phyloP scores from a whole-genome alignment of 225 moss, liverwort and hornwort species.

The Polytrichum commune region DNA sequence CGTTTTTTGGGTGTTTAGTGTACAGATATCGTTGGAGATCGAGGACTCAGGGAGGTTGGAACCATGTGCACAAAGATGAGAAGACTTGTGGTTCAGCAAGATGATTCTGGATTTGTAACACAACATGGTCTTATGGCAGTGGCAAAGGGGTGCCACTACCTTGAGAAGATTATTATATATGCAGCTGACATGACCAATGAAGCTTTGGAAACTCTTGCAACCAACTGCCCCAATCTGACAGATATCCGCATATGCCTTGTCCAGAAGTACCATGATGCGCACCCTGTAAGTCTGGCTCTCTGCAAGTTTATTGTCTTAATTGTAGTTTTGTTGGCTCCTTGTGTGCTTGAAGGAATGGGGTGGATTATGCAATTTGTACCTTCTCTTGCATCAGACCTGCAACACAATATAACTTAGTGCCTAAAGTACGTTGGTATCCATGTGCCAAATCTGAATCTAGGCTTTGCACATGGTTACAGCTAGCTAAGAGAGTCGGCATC shows the following conservation, averaged over 20 bases:
- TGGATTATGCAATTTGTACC: background rate
- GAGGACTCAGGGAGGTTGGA: slow-evolving; percentile 50
- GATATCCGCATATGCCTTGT: slow-evolving; percentile 63
- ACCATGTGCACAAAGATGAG: slow-evolving; percentile 33
- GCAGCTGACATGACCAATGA: slow-evolving; percentile 60
- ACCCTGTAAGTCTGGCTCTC: slow-evolving; percentile 35
- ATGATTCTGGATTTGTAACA: slow-evolving; percentile 51
- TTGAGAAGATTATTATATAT: slow-evolving; percentile 57
- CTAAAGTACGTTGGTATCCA: background rate
- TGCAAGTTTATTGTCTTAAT: too few species aligned
- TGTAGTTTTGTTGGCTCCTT: too few species aligned
- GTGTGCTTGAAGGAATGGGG: background rate
- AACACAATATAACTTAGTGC: background rate
- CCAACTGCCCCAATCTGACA: slow-evolving; percentile 37
- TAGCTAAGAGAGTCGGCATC: background rate
- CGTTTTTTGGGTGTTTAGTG: slow-evolving; percentile 27
- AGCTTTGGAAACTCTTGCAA: slow-evolving; percentile 49
- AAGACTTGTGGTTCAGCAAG: slow-evolving; percentile 52
- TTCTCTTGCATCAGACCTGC: too few species aligned
- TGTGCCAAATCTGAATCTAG: too few species aligned
- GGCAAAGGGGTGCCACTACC: slow-evolving; percentile 46
- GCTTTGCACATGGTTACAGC: background rate
- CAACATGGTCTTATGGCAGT: slow-evolving; percentile 52
- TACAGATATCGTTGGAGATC: slow-evolving; percentile 55
- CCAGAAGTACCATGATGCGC: slow-evolving; percentile 52